phyloP scores from a whole-genome alignment of 768 basidiomycete species.

The Dacryopinax spathularia region DNA sequence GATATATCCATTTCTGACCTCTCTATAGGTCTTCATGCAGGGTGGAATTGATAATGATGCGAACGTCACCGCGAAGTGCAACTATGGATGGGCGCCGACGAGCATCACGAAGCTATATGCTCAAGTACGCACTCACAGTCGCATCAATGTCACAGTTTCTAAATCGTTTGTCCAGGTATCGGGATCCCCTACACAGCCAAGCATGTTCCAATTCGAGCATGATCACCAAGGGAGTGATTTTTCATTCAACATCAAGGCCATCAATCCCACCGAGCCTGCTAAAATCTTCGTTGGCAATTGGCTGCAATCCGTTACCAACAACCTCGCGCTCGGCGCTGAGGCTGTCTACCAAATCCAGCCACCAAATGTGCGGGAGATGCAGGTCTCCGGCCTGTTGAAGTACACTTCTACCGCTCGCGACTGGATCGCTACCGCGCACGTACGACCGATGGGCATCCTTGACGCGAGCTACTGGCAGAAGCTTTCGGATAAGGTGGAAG shows the following conservation, averaged over 20 bases:
- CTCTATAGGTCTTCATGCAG: slow-evolving; percentile 70
- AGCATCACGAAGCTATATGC: slow-evolving; percentile 76
- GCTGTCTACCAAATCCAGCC: slow-evolving; percentile 66
- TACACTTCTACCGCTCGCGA: slow-evolving; percentile 53
- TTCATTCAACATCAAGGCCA: slow-evolving; percentile 66
- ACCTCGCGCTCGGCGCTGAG: slow-evolving; percentile 78
- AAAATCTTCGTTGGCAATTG: slow-evolving; percentile 88
- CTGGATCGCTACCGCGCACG: slow-evolving; percentile 88
- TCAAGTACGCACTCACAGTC: slow-evolving; percentile 41
- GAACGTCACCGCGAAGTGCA: slow-evolving; percentile 72
- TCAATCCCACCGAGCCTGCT: slow-evolving; percentile 80
- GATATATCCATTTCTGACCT: slow-evolving; percentile 7
- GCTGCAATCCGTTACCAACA: slow-evolving; percentile 84
- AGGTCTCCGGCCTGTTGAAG: slow-evolving; percentile 68
- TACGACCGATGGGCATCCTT: slow-evolving; percentile 67
- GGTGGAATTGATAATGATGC: slow-evolving; percentile 91
- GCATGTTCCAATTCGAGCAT: slow-evolving; percentile 87
- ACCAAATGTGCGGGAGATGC: slow-evolving; percentile 53
- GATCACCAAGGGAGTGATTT: slow-evolving; percentile 84
- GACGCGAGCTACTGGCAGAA: slow-evolving; percentile 96
- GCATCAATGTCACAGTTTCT: slow-evolving; percentile 13
- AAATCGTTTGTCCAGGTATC: slow-evolving; percentile 42
- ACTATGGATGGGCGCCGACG: slow-evolving; percentile 70
- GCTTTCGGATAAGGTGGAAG: slow-evolving; percentile 87
- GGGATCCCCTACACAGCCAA: slow-evolving; percentile 53